These are phyloP conservation scores for Wickerhamomyces chaumierensis DNA, from an alignment of 805 yeast species.

Conservation along the genomic window DNA sequence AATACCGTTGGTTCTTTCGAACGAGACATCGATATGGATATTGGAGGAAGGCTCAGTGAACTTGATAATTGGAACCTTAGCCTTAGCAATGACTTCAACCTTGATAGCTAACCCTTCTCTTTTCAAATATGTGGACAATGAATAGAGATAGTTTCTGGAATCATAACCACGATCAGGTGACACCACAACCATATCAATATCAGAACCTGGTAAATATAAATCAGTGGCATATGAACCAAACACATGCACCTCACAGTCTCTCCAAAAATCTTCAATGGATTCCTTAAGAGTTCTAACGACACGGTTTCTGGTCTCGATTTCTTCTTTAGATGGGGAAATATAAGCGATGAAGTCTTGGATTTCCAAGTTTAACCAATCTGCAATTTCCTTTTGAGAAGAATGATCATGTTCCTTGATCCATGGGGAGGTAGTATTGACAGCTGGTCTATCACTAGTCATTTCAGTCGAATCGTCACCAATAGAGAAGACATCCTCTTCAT, in stretches of 20 bases:
- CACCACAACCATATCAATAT: slow-evolving; percentile 84
- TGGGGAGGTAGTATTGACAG: slow-evolving; percentile 31
- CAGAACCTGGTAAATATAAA: slow-evolving; percentile 86
- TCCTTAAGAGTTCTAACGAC: slow-evolving; percentile 51
- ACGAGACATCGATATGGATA: slow-evolving; percentile 81
- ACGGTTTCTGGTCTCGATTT: slow-evolving; percentile 53
- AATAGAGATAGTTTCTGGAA: slow-evolving; percentile 55
- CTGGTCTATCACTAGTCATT: slow-evolving; percentile 5
- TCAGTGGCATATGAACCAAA: slow-evolving; percentile 96
- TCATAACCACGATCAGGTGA: slow-evolving; percentile 49
- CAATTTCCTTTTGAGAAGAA: slow-evolving; percentile 61
- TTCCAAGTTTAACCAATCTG: slow-evolving; percentile 81
- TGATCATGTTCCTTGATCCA: slow-evolving; percentile 78
- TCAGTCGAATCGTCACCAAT: slow-evolving; percentile 17
- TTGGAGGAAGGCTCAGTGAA: slow-evolving; percentile 63
- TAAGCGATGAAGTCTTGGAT: slow-evolving; percentile 76
- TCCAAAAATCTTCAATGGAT: slow-evolving; percentile 53
- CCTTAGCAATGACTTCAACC: slow-evolving; percentile 78
- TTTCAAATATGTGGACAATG: slow-evolving; percentile 60
- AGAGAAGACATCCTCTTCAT: slow-evolving; percentile 18
- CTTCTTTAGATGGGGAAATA: slow-evolving; percentile 73
- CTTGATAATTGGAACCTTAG: slow-evolving; percentile 91
- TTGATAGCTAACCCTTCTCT: slow-evolving; percentile 49
- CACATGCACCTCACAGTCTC: slow-evolving; percentile 66
- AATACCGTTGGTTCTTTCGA: slow-evolving; percentile 74